Conservation (phyloP, 306 rosid genomes). For the Cucurbita pepo region DNA sequence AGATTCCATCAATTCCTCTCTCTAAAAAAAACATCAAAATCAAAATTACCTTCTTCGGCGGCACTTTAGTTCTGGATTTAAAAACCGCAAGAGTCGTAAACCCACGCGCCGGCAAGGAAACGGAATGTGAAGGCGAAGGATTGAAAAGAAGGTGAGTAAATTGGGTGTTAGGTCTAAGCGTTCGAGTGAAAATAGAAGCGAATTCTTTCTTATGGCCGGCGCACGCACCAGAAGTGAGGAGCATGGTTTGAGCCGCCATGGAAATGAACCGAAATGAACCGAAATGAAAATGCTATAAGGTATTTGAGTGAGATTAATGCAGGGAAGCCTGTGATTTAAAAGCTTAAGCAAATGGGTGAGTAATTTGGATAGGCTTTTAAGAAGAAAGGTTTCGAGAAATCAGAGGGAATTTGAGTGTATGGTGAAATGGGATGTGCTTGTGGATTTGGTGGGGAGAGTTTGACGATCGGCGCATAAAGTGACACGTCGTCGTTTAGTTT, state of each 20-base stretch:
- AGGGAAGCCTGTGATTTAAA: too few species aligned
- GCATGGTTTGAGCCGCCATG: slow-evolving; percentile 77
- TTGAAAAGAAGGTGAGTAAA: slow-evolving; percentile 27
- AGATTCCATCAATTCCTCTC: not conserved
- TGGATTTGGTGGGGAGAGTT: too few species aligned
- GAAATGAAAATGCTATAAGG: not conserved
- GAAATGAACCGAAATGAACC: not conserved
- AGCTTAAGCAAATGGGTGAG: not conserved
- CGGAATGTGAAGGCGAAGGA: slow-evolving; percentile 23
- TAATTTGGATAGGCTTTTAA: too few species aligned
- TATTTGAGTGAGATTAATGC: too few species aligned
- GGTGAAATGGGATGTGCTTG: too few species aligned
- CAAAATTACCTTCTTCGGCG: slow-evolving; percentile 52
- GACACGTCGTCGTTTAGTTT: too few species aligned
- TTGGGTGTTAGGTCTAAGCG: slow-evolving; percentile 32
- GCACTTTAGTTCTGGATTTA: slow-evolving; percentile 70
- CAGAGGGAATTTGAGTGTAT: too few species aligned
- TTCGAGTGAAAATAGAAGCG: not conserved
- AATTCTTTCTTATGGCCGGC: slow-evolving; percentile 34
- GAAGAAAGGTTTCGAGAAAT: too few species aligned
- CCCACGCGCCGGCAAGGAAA: slow-evolving; percentile 14
- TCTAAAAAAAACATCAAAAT: too few species aligned
- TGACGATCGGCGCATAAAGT: too few species aligned
- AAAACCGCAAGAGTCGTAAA: slow-evolving; percentile 49
- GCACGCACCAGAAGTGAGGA: slow-evolving; percentile 58